Evolutionary conservation across 2,329 filamentous ascomycete species (phyloP).

Genomic region (Didymella sp.): DNA sequence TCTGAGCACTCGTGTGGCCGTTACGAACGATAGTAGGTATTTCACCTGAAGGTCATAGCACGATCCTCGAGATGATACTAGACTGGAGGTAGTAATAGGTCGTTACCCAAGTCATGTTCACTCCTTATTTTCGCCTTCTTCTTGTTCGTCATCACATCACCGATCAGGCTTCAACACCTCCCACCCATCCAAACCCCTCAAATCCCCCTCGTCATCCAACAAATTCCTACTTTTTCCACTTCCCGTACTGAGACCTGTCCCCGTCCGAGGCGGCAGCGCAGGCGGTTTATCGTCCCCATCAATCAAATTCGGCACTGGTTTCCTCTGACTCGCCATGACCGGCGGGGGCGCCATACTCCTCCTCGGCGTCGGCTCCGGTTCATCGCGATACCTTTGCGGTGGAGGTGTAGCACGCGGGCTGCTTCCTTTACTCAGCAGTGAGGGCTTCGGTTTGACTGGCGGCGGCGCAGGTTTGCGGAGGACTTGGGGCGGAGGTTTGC

Average conservation of each 20-base stretch:
- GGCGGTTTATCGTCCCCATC: conserved; percentile 33
- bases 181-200: conserved; percentile 48
- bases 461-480: conserved; percentile 45
- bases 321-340: conserved; percentile 14
- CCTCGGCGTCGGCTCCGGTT: conserved; percentile 17
- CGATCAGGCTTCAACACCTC: conserved; percentile 46
- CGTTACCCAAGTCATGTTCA: too few species aligned
- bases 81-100: too few species aligned
- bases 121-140: too few species aligned
- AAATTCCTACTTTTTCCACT: conserved; percentile 36
- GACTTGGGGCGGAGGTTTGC: conserved; percentile 33
- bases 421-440: conserved; percentile 30
- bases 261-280: conserved; percentile 43
- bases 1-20: too few species aligned
- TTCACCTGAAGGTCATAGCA: too few species aligned
- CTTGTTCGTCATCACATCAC: background rate
- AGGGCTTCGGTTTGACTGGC: conserved; percentile 42
- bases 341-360: conserved; percentile 39
- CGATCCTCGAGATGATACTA: too few species aligned
- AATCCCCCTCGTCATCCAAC: conserved; percentile 46
- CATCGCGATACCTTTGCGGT: conserved; percentile 35
- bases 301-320: conserved; percentile 30
- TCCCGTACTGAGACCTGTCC: conserved; percentile 32
- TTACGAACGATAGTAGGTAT: too few species aligned
- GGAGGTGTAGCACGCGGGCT: conserved; percentile 18